Conservation (phyloP, 1,284 basidiomycete species). For the Mycosarcoma maydis region DNA sequence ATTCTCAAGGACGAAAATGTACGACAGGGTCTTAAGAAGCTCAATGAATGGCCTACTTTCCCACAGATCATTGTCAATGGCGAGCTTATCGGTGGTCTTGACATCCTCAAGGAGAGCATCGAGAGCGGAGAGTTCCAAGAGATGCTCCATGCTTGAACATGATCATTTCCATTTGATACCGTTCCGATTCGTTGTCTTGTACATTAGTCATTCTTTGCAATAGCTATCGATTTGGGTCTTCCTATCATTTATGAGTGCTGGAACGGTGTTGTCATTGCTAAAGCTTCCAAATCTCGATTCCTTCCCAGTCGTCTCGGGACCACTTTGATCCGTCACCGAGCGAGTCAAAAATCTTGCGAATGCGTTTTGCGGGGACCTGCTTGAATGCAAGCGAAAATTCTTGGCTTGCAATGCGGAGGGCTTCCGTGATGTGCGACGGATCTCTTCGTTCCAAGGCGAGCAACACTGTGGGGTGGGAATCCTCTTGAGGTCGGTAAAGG, state of each 20-base stretch:
- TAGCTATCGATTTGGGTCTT: too few relatives aligned
- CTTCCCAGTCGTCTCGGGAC: conserved; percentile 78
- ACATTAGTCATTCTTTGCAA: conserved; percentile 17
- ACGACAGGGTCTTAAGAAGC: conserved; percentile 82
- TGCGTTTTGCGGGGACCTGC: conserved; percentile 73
- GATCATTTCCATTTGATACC: neutral
- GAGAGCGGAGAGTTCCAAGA: conserved; percentile 75
- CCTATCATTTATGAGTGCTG: too few relatives aligned
- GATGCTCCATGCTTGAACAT: conserved; percentile 69
- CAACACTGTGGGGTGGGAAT: conserved; percentile 71
- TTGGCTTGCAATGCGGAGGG: conserved; percentile 33
- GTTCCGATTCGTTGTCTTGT: conserved; percentile 6
- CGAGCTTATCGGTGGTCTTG: conserved; percentile 77
- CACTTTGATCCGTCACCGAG: conserved; percentile 70
- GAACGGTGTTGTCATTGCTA: conserved; percentile 2
- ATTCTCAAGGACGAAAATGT: conserved; percentile 79
- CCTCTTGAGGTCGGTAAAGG: conserved; percentile 60
- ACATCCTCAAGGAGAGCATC: conserved; percentile 68
- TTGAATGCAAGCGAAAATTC: conserved; percentile 73
- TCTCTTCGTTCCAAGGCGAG: conserved; percentile 43
- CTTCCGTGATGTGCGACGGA: conserved; percentile 18
- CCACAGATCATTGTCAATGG: conserved; percentile 75
- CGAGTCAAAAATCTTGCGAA: conserved; percentile 75
- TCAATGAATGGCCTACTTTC: conserved; percentile 83
- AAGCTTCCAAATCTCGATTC: conserved; percentile 77